Evolutionary conservation across 495 filamentous ascomycete genomes (phyloP), one percentile per base, ranked within the genome.

Genomic region (Annulohypoxylon nitens): DNA sequence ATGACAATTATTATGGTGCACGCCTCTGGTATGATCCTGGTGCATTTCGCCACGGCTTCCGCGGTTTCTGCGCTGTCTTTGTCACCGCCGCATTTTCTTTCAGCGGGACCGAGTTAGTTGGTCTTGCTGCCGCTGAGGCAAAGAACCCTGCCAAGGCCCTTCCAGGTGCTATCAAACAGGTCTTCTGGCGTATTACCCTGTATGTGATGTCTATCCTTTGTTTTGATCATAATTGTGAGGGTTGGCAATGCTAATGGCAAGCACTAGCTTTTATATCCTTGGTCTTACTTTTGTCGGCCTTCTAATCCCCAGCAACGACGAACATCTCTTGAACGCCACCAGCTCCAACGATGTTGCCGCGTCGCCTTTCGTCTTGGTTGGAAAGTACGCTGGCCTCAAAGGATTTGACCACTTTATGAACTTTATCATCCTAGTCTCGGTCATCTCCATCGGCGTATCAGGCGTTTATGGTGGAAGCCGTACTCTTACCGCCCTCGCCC

Each of bases 51-150:
- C 86, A 93, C 69, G 88, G 89, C 51, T 94, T 93, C 83, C 84
- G 85, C 58, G 92, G 92, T 3, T 89, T 93, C 81, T 92, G 90
- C 78, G 85, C 86, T 18, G 89, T 93, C 61, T 93, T 93, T 76
- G 90, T 92, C 64, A 93, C 87, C 7, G 92, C 91, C 14, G 90
- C 90, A 23, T 94, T 93, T 76, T 88, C 92, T 16, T 93, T 91
- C 81, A 85, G 84, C 64, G 92, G 92, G 30, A 93, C 91, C 4
- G 92, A 94, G 73, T 78, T 94, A 59, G 88, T 90, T 63, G 92
- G 91, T 80, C 85, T 94, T 25, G 90, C 91, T 57, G 92, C 91
- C 16, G 90, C 91, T 25, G 91, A 94, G 79, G 81, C 91, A 7
- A 74, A 78, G 1, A 91, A 92, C 78, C 91, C 92, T 3, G 81